Evolutionary conservation across 1,139 yeast species (phyloP).

Genomic region (Magnusiomyces tetraspermus): DNA sequence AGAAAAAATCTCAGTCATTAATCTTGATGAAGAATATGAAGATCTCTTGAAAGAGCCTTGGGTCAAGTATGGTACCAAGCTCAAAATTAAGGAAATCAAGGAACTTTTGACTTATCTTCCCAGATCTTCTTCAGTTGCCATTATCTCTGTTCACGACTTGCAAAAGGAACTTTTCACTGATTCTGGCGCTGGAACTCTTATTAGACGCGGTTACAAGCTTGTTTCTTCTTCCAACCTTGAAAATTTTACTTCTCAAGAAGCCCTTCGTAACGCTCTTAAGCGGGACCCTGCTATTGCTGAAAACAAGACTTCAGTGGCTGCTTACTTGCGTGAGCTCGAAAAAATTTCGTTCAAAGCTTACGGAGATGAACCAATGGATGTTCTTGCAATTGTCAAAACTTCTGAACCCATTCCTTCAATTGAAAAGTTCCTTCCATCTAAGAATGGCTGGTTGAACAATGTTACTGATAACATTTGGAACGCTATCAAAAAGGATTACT

Average conservation of each 20-base stretch:
- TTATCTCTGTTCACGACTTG: slow-evolving; percentile 85
- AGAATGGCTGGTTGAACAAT: slow-evolving; percentile 94
- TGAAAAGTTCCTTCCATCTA: slow-evolving; percentile 79
- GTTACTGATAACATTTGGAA: slow-evolving; percentile 91
- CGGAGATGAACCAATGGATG: slow-evolving; percentile 95
- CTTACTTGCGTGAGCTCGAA: slow-evolving; percentile 69
- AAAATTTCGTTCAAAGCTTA: slow-evolving; percentile 58
- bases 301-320: slow-evolving; percentile 43
- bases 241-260: slow-evolving; percentile 65
- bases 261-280: slow-evolving; percentile 63
- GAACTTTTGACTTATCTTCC: slow-evolving; percentile 90
- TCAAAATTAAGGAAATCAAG: slow-evolving; percentile 91
- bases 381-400: slow-evolving; percentile 69
- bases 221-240: slow-evolving; percentile 54
- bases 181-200: slow-evolving; percentile 97
- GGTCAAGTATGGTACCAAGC: slow-evolving; percentile 98
- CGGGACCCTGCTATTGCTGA: slow-evolving; percentile 67
- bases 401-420: slow-evolving; percentile 51
- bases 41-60: slow-evolving; percentile 84
- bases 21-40: slow-evolving; percentile 93
- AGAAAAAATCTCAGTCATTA: slow-evolving; percentile 80
- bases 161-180: slow-evolving; percentile 97
- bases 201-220: slow-evolving; percentile 92
- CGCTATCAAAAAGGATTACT: slow-evolving; percentile 66
- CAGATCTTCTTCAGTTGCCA: slow-evolving; percentile 94